phyloP scores from a whole-genome alignment of 148 eudicot species.

The Nepenthes gracilis region DNA sequence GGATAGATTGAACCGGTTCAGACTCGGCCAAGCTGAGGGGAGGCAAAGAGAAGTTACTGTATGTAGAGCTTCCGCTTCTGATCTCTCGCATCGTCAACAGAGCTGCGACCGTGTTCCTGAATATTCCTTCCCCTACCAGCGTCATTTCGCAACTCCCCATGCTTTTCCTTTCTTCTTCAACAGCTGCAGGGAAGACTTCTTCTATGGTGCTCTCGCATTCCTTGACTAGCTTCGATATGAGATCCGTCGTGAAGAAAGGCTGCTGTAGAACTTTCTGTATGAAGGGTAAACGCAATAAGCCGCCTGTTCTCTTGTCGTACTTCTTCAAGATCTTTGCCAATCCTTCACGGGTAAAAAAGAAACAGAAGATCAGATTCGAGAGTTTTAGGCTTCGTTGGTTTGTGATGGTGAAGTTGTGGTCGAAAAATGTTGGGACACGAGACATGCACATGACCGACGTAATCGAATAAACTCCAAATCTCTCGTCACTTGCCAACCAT shows the following conservation, averaged over 20 bases:
- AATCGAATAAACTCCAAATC: too few species aligned
- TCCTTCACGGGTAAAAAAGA: constrained; percentile 19
- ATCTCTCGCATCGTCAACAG: constrained; percentile 57
- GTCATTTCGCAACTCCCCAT: not conserved
- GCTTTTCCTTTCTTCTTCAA: not conserved
- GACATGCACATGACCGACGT: too few species aligned
- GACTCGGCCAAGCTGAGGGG: constrained; percentile 40
- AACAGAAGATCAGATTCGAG: too few species aligned
- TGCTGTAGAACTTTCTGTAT: constrained; percentile 55
- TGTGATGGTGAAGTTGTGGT: too few species aligned
- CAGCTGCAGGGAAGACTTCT: constrained; percentile 22
- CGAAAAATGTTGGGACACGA: too few species aligned
- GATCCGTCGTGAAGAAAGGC: constrained; percentile 69
- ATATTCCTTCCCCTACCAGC: constrained; percentile 42
- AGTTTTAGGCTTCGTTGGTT: too few species aligned
- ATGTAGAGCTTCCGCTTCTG: constrained; percentile 61
- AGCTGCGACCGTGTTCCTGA: constrained; percentile 68
- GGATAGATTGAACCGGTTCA: constrained; percentile 6
- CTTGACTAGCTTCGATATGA: constrained; percentile 52
- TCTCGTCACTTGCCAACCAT: too few species aligned
- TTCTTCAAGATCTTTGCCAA: constrained; percentile 77
- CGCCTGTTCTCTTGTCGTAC: constrained; percentile 74
- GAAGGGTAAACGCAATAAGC: constrained; percentile 46
- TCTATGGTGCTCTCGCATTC: constrained; percentile 59
- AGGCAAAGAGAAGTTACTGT: constrained; percentile 47